Evolutionary conservation across 2,329 filamentous ascomycete species (phyloP), one percentile per base, ranked within the genome.

Genomic region (Arthrobotrys entomopaga): DNA sequence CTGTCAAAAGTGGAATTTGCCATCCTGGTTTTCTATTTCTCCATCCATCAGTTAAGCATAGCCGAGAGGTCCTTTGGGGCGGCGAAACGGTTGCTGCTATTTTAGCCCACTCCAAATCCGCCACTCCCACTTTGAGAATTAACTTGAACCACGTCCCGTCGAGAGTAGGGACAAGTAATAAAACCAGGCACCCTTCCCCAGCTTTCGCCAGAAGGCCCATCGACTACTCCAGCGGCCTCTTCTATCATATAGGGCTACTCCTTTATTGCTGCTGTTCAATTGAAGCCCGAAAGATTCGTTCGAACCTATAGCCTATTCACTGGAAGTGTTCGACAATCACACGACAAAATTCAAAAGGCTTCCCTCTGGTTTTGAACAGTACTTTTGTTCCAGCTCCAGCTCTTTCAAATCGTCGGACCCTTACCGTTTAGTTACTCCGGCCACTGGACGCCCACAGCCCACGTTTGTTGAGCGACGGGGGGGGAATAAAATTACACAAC

Each of bases 71-170:
- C 29, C 24, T 38, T 13, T 54, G 16, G n/a, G n/a, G 19, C 49
- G 19, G 59, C 60, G 19, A 57, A 72, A 59, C 49, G 13, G 49
- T 46, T 54, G 50, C 67, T 54, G 42, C 67, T 46, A 65, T 52
- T 60, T 65, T 65, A 59, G 67, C 54, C 60, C 60, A 61, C 56
- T 66, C 67, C 42, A 73, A 50, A 46, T 73, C 69, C 61, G 61
- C 61, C 67, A 65, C 67, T 53, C 16, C 67, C 40, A 48, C 67
- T 38, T n/a, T 57, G 56, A 46, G n/a, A 48, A 22, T 38, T n/a
- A 26, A 34, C 29, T 34, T 34, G 29, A 34, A 34, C 29, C 29
- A 34, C 29, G 29, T n/a, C 13, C 42, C 42, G 1, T 46, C 52
- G 16, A 11, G 15, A 38, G 26, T 29, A 26, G 40, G 48, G 42